Evolutionary conservation across 163 green algal genomes (phyloP).

Genomic region (Trebouxiophyceae sp.): DNA sequence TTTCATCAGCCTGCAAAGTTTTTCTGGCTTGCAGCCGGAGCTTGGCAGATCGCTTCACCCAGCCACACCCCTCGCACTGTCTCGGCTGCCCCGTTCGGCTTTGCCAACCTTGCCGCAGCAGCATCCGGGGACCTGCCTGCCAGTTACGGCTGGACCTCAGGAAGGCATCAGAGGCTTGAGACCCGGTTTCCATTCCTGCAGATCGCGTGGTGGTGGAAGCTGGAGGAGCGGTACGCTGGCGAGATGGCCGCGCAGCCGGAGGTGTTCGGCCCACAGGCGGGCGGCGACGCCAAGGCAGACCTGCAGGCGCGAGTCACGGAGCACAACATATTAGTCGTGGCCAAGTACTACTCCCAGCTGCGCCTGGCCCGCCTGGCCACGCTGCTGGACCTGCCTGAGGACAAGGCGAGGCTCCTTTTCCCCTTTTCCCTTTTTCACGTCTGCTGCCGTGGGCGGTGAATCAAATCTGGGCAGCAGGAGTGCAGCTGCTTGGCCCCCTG

Average conservation of each 20-base stretch:
- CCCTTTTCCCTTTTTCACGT: background rate
- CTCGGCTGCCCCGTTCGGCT: too few species aligned
- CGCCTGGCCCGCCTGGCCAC: slow-evolving; percentile 66
- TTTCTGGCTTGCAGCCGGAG: too few species aligned
- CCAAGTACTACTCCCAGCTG: slow-evolving; percentile 91
- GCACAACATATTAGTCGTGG: slow-evolving; percentile 92
- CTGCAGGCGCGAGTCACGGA: slow-evolving; percentile 79
- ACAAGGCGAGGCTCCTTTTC: slow-evolving; percentile 50
- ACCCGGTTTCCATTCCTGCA: slow-evolving; percentile 16
- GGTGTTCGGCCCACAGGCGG: slow-evolving; percentile 60
- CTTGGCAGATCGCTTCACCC: too few species aligned
- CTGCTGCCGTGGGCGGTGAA: too few species aligned
- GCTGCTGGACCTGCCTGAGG: slow-evolving; percentile 72
- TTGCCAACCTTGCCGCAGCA: too few species aligned
- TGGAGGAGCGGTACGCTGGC: slow-evolving; percentile 40
- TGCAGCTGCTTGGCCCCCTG: background rate
- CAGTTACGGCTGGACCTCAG: too few species aligned
- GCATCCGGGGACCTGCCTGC: too few species aligned
- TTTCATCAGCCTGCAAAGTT: too few species aligned
- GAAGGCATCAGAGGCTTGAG: too few species aligned
- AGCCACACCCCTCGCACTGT: too few species aligned
- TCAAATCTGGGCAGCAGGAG: background rate
- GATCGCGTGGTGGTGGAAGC: slow-evolving; percentile 48
- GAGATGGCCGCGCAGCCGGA: slow-evolving; percentile 59
- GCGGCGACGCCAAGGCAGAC: slow-evolving; percentile 38